These are phyloP conservation scores for Yarrowia sp. DNA, from an alignment of 805 yeast genomes.

Conservation along the genomic window DNA sequence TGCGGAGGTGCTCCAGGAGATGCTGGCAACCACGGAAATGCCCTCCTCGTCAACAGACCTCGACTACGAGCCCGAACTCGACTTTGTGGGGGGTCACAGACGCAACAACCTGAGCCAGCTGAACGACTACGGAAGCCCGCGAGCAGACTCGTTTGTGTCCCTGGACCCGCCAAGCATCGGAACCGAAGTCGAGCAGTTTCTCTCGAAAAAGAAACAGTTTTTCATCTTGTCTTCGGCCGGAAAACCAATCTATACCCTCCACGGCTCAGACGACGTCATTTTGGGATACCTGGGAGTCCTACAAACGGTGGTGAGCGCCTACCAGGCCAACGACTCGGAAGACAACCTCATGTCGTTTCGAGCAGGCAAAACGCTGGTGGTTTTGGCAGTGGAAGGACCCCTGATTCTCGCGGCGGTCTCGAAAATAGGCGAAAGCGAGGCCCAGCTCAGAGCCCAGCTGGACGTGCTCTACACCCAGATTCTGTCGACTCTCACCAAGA, in stretches of 20 bases:
- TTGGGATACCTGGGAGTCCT: constrained; percentile 79
- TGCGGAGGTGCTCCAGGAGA: constrained; percentile 25
- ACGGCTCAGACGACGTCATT: constrained; percentile 71
- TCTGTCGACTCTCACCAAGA: constrained; percentile 81
- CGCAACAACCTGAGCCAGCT: constrained; percentile 27
- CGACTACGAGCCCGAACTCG: constrained; percentile 37
- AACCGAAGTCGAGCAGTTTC: constrained; percentile 47
- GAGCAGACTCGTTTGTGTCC: constrained; percentile 31
- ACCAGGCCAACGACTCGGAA: constrained; percentile 52
- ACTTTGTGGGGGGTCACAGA: constrained; percentile 26
- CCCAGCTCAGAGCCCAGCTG: constrained; percentile 65
- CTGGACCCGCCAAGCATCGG: constrained; percentile 30
- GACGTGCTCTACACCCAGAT: constrained; percentile 77
- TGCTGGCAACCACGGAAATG: constrained; percentile 24
- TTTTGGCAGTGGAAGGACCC: constrained; percentile 69
- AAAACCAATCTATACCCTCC: constrained; percentile 81
- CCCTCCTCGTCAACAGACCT: not conserved
- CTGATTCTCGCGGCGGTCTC: constrained; percentile 72
- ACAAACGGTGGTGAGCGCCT: constrained; percentile 78
- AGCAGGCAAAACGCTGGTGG: constrained; percentile 61
- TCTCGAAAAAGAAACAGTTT: constrained; percentile 65
- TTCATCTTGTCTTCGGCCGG: constrained; percentile 85
- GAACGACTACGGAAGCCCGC: constrained; percentile 7
- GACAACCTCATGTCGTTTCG: constrained; percentile 54
- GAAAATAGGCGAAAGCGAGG: constrained; percentile 50